Conservation (phyloP, 805 yeast species). For the Yarrowia divulgata region DNA sequence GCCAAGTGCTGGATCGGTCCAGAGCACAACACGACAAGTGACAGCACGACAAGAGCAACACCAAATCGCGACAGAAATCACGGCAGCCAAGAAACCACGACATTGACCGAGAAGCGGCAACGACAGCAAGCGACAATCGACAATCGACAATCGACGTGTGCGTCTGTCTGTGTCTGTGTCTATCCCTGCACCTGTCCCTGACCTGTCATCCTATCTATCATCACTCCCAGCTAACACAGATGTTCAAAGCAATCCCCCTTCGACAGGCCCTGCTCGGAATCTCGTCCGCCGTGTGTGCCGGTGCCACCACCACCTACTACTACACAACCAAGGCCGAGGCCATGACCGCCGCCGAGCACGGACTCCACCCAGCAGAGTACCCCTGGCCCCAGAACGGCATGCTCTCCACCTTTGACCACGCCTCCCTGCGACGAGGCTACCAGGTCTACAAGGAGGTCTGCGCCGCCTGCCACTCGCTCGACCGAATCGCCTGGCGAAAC, state of each 20-base stretch:
- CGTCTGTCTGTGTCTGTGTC: too few species aligned
- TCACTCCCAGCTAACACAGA: conserved; percentile 18
- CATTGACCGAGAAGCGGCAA: too few species aligned
- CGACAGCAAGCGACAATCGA: too few species aligned
- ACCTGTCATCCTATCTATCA: neutral
- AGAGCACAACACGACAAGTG: too few species aligned
- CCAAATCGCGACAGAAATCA: too few species aligned
- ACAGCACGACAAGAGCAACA: too few species aligned
- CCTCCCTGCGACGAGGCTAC: conserved; percentile 97
- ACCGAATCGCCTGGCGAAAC: conserved; percentile 98
- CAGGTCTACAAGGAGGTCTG: conserved; percentile 99
- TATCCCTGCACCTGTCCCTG: neutral
- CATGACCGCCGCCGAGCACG: conserved; percentile 99
- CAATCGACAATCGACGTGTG: too few species aligned
- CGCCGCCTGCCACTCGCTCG: conserved; percentile 97
- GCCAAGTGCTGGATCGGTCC: too few species aligned
- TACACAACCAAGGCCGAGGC: conserved; percentile 90
- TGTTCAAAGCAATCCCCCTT: conserved; percentile 40
- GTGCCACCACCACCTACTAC: conserved; percentile 79
- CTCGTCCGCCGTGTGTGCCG: conserved; percentile 39
- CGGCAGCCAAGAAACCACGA: too few species aligned
- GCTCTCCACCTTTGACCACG: conserved; percentile 86
- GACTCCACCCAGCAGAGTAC: conserved; percentile 92
- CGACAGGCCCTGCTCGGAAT: conserved; percentile 40
- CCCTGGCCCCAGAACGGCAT: conserved; percentile 95